Evolutionary conservation across 495 filamentous ascomycete species (phyloP).

Genomic region (Aspergillus conjunctus): DNA sequence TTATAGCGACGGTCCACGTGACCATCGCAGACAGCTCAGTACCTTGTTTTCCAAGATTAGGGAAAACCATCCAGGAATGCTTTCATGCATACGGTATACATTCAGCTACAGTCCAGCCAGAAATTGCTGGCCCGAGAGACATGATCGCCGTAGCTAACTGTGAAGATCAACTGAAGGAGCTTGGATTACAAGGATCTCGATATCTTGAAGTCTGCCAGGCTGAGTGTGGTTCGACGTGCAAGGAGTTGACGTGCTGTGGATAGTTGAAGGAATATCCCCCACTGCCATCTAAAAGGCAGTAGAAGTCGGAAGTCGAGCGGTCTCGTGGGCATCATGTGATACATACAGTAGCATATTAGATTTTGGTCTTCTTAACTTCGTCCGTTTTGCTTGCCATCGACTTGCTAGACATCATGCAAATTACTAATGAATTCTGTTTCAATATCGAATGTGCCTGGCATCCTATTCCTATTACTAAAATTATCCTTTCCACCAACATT

Average conservation of each 20-base stretch:
- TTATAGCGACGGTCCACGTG: conserved; percentile 53
- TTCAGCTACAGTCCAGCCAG: conserved; percentile 54
- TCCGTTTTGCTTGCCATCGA: background rate
- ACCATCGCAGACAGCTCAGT: conserved; percentile 42
- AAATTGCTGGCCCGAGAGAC: conserved; percentile 35
- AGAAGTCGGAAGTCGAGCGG: background rate
- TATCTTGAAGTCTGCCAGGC: conserved; percentile 18
- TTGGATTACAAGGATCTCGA: background rate
- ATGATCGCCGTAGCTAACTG: background rate
- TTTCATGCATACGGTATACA: conserved; percentile 57
- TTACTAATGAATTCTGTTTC: too few species aligned
- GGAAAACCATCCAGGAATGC: conserved; percentile 48
- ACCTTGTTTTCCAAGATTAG: conserved; percentile 39
- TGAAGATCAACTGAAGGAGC: background rate
- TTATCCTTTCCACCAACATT: too few species aligned
- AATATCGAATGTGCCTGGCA: too few species aligned
- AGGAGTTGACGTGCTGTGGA: conserved; percentile 28
- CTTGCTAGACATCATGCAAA: background rate
- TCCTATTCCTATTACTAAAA: too few species aligned
- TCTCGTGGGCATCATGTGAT: background rate
- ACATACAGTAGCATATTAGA: too few species aligned
- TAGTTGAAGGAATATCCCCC: background rate
- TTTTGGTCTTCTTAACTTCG: too few species aligned
- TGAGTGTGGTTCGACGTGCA: conserved; percentile 25
- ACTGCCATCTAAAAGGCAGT: background rate